Percentiles rank a stretch among this genome's conserved stretches.
These are phyloP conservation scores for Ogataea nakhonphanomensis DNA, from an alignment of 805 yeast genomes.

Conservation along the genomic window DNA sequence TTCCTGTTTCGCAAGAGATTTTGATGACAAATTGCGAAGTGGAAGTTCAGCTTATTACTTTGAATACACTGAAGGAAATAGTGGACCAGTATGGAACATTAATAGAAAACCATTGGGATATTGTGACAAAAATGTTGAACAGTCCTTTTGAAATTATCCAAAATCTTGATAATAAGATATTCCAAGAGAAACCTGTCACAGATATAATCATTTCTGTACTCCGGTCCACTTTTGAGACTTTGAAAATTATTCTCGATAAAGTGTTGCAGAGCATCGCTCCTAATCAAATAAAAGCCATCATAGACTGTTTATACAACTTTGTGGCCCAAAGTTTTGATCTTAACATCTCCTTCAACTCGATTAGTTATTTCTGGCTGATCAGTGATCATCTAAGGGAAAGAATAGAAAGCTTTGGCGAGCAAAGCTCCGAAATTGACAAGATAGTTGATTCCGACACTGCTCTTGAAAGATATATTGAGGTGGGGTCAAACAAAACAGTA, in stretches of 20 bases:
- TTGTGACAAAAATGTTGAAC: conserved; percentile 58
- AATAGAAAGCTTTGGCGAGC: conserved; percentile 15
- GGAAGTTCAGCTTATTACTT: conserved; percentile 59
- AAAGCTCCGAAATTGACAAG: conserved; percentile 10
- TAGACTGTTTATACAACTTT: conserved; percentile 71
- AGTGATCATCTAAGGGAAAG: conserved; percentile 65
- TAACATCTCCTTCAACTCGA: conserved; percentile 86
- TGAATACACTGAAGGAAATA: conserved; percentile 66
- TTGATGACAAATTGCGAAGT: conserved; percentile 55
- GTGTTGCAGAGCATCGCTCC: conserved; percentile 71
- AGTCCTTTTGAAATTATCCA: conserved; percentile 52
- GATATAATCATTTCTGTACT: conserved; percentile 52
- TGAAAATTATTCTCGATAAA: conserved; percentile 83
- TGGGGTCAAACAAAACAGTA: conserved; percentile 10
- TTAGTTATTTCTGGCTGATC: conserved; percentile 88
- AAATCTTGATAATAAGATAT: conserved; percentile 20
- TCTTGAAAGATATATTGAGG: conserved; percentile 14
- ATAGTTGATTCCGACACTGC: conserved; percentile 23
- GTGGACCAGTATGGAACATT: conserved; percentile 73
- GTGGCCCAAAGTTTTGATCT: conserved; percentile 69
- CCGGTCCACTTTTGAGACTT: conserved; percentile 72
- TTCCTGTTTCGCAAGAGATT: conserved; percentile 39
- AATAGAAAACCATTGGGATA: conserved; percentile 61
- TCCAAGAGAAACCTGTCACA: conserved; percentile 33
- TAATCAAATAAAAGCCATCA: conserved; percentile 56